A percentile compares a stretch with the other conserved stretches of the same genome.
These are phyloP conservation scores for Carex littledalei DNA, from an alignment of 176 grass and related monocot genomes.

Conservation along the genomic window DNA sequence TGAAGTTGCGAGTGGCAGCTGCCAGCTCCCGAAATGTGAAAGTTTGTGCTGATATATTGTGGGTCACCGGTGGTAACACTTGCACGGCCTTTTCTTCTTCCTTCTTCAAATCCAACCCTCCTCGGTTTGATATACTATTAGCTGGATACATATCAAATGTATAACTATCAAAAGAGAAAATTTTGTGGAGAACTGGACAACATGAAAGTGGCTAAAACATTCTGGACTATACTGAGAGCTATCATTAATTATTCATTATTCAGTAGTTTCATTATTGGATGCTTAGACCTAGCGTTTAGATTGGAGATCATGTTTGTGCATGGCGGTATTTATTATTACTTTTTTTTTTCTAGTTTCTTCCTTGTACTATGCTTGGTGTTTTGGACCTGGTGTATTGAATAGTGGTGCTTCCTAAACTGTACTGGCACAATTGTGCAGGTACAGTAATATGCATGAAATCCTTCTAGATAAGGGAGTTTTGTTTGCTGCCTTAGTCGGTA, in stretches of 20 bases:
- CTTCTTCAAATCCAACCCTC: neutral
- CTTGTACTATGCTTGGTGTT: neutral
- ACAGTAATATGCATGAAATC: neutral
- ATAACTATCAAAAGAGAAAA: neutral
- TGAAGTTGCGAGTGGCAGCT: conserved; percentile 25
- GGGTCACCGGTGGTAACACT: conserved; percentile 13
- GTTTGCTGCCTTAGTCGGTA: too few relatives aligned
- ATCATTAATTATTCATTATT: neutral
- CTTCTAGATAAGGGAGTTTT: neutral
- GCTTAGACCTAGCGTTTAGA: neutral
- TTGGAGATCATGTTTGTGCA: neutral
- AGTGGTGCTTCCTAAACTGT: neutral
- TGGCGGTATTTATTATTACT: neutral
- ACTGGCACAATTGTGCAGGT: neutral
- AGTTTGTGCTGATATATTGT: conserved; percentile 28
- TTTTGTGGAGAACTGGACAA: neutral
- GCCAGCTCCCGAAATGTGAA: conserved; percentile 31
- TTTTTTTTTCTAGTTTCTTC: neutral
- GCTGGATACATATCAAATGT: conserved; percentile 2
- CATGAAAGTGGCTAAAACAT: neutral
- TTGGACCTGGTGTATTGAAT: neutral
- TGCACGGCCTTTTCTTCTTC: conserved; percentile 2
- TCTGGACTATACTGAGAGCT: neutral
- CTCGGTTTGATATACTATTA: neutral
- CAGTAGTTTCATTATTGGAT: neutral